These are phyloP conservation scores for Cucurbita moschata DNA, from an alignment of 306 rosid species.

Conservation along the genomic window DNA sequence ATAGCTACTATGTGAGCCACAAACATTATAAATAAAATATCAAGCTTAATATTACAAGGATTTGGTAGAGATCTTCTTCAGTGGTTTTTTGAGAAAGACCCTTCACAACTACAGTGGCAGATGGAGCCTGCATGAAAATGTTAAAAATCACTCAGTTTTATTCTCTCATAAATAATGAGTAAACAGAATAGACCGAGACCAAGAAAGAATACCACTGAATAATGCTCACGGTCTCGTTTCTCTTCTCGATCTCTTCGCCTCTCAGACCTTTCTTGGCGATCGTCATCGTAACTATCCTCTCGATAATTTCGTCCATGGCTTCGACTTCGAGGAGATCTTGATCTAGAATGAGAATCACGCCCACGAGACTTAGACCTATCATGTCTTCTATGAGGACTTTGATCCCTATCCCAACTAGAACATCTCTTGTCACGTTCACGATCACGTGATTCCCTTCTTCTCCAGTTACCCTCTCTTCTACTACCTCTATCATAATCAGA, in stretches of 20 bases:
- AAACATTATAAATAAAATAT: slow-evolving; percentile 15
- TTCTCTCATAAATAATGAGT: background rate
- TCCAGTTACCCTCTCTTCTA: slow-evolving; percentile 66
- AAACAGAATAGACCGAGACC: background rate
- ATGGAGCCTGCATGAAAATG: slow-evolving; percentile 63
- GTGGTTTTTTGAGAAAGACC: slow-evolving; percentile 92
- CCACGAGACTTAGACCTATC: slow-evolving; percentile 66
- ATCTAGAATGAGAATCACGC: slow-evolving; percentile 57
- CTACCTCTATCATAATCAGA: slow-evolving; percentile 80
- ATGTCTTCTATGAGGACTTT: slow-evolving; percentile 55
- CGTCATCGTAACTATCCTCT: slow-evolving; percentile 66
- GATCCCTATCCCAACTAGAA: slow-evolving; percentile 57
- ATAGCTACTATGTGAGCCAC: background rate
- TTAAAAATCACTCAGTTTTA: slow-evolving; percentile 7
- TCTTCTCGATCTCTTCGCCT: slow-evolving; percentile 77
- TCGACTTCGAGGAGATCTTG: slow-evolving; percentile 84
- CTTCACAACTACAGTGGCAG: slow-evolving; percentile 93
- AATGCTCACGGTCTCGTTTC: slow-evolving; percentile 54
- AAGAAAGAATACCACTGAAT: slow-evolving; percentile 55
- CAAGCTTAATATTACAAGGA: slow-evolving; percentile 50
- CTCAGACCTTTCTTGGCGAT: slow-evolving; percentile 58
- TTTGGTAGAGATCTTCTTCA: slow-evolving; percentile 91
- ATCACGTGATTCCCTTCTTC: slow-evolving; percentile 62
- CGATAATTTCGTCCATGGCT: slow-evolving; percentile 70
- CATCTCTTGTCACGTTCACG: slow-evolving; percentile 60